Percentiles rank a stretch among this genome's conserved stretches.
Evolutionary conservation across 192 early-diverging fungal genomes (phyloP).

Genomic region (Coemansia sp.): DNA sequence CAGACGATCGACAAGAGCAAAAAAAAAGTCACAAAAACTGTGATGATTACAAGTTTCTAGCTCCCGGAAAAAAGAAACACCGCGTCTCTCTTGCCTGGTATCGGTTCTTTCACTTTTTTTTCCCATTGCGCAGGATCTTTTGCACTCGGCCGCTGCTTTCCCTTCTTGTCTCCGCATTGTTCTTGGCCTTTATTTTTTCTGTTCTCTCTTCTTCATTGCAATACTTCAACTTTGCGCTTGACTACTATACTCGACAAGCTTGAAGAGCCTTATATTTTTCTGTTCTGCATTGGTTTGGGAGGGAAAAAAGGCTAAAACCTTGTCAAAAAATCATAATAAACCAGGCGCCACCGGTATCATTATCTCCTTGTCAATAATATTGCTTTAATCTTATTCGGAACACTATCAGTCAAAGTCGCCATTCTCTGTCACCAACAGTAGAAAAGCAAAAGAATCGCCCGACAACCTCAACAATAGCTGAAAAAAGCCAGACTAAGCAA

Average conservation of each 20-base stretch:
- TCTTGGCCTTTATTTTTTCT: not conserved
- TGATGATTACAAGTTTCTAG: not conserved
- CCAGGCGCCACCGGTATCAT: not conserved
- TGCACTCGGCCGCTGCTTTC: not conserved
- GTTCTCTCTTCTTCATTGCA: not conserved
- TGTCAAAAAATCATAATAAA: too few relatives aligned
- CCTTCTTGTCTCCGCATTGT: not conserved
- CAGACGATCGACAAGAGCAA: not conserved
- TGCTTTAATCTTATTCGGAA: too few relatives aligned
- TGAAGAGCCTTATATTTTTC: not conserved
- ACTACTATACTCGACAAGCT: not conserved
- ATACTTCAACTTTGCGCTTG: not conserved
- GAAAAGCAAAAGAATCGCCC: too few relatives aligned
- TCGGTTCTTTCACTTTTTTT: not conserved
- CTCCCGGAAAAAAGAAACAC: constrained; percentile 1
- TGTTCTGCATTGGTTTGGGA: too few relatives aligned
- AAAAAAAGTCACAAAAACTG: not conserved
- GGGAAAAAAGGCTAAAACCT: too few relatives aligned
- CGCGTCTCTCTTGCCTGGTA: not conserved
- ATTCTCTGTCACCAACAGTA: too few relatives aligned
- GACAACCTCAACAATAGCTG: too few relatives aligned
- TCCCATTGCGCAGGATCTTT: not conserved
- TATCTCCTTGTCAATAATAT: not conserved
- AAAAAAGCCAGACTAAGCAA: too few relatives aligned
- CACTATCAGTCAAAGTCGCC: too few relatives aligned